Conservation (phyloP, 352 stramenopile species). For the Globisporangium okanoganense region DNA sequence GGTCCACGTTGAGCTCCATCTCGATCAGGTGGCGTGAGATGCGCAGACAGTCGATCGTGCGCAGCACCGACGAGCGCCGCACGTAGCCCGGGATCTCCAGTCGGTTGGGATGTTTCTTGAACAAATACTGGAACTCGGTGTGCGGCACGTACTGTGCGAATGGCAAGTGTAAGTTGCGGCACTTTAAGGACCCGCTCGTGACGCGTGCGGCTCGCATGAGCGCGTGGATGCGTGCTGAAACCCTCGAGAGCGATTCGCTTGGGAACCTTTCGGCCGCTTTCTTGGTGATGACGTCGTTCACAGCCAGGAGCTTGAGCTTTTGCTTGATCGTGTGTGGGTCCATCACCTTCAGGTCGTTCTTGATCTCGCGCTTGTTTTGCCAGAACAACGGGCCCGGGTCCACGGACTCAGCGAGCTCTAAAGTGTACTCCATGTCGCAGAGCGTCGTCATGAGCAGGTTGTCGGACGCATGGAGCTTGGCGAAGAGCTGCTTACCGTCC, state of each 20-base stretch:
- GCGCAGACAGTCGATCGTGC: constrained; percentile 56
- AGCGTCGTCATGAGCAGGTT: constrained; percentile 60
- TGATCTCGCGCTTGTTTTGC: constrained; percentile 38
- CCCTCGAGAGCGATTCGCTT: constrained; percentile 31
- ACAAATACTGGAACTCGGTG: constrained; percentile 57
- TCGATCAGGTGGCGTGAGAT: constrained; percentile 43
- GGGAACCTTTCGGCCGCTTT: constrained; percentile 44
- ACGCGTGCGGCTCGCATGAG: constrained; percentile 32
- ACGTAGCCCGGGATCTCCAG: constrained; percentile 36
- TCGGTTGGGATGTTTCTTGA: constrained; percentile 51
- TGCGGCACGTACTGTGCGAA: constrained; percentile 43
- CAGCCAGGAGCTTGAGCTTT: constrained; percentile 43
- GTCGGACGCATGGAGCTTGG: constrained; percentile 54
- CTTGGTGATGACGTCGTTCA: constrained; percentile 24
- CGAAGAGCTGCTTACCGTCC: constrained; percentile 38
- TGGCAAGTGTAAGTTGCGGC: constrained; percentile 23
- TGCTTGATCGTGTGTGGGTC: constrained; percentile 46
- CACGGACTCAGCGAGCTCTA: constrained; percentile 55
- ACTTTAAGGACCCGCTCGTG: constrained; percentile 18
- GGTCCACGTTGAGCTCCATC: constrained; percentile 39
- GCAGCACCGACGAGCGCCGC: constrained; percentile 48
- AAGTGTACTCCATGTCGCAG: constrained; percentile 45
- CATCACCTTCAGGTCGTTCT: constrained; percentile 38
- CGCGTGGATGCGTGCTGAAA: constrained; percentile 49
- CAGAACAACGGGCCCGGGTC: constrained; percentile 52